Evolutionary conservation across 352 stramenopile species (phyloP), one percentile per base, ranked within the genome.

Genomic region (Globisporangium canariense): DNA sequence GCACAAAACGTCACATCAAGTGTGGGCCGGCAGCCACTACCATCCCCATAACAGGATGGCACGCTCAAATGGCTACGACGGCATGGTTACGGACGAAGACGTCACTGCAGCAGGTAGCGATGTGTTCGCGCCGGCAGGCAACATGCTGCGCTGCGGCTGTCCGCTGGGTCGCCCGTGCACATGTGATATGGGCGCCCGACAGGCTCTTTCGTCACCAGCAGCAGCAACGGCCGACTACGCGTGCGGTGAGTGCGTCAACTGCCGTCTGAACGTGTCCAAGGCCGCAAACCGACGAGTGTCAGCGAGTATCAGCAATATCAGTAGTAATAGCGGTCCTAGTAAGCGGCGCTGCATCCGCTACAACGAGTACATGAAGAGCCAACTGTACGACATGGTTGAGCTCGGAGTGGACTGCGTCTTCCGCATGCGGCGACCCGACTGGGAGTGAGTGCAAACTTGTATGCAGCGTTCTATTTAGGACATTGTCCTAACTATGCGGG

Each of bases 111-210:
- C 69, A 4, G 49, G 30, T 1, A 59, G 75, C 58, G 68, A 70
- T 51, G 68, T 64, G 50, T 52, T 47, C 20, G 28, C 4, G 32
- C 40, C 40, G 0, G 51, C 20, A 4, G 78, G 83, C 49, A 89
- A 82, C 55, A 91, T 89, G 82, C 75, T 75, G 36, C 54, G 64
- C 46, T 91, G 82, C 38, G 82, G 82, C 13, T 91, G 82, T 36
- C 82, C 86, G 41, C 67, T 62, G 43, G 82, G 82, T 0, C 77
- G 82, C 2, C 80, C 82, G 2, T 89, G 82, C 30, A 78, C 71
- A 25, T 91, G 82, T 30, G 79, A 84, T 60, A 88, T 89, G 80
- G 68, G 66, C 10, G 22, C 41, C 7, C 59, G 20, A 16, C 57
- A 50, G 1, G 25, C 7, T 22, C 16, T 1, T 34, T 14, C 32